Base-by-base conservation (phyloP, 345 rosid genomes). In the Sapria himalayana region DNA sequence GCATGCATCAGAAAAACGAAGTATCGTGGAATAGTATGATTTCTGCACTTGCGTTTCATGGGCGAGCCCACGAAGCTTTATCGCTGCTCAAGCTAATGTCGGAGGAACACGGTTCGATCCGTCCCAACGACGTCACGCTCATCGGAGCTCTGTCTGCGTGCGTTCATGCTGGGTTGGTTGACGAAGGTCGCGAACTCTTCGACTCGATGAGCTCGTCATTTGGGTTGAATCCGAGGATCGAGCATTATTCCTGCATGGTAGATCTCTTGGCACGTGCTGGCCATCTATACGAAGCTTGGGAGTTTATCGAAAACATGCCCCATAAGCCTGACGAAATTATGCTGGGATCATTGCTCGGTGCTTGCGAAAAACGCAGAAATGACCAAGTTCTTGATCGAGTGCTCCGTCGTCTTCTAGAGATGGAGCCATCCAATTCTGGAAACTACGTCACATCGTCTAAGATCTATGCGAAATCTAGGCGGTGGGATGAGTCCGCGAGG, bases 11-110 rank as follows among this genome's bases (percentile, higher is more conserved):
- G 23, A 85, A 65, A 64, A 85, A 77, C 54, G 81, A 74, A 60
- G 92, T 72, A 38, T 68, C 96, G 10, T 85, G 93, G 96, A 85
- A 81, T 51, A 76, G 76, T 31, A 81, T 77, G 92, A 81, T 85
- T 57, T 65, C 73, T 1, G 81, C 86, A 25, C 60, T 77, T 54
- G 93, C 92, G 23, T 75, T 69, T 44, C 77, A 81, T 46, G 96
- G 96, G 46, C 66, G 43, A 33, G 67, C 86, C 24, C 43, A 41
- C 21, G 81, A 81, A 55, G 81, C 93, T 3, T 57, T 81, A 33
- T 62, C 58, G 29, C 57, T 85, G 12, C 81, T 81, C 43, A 48
- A 70, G 43, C 57, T 19, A 19, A 77, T 81, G 86, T 34, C 51
- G 47, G 42, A 31, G 45, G 63, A 62, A 23, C 60, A 45, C 51